Base-by-base conservation (phyloP, 2,329 filamentous ascomycete genomes). In the Berkeleyomyces basicola region DNA sequence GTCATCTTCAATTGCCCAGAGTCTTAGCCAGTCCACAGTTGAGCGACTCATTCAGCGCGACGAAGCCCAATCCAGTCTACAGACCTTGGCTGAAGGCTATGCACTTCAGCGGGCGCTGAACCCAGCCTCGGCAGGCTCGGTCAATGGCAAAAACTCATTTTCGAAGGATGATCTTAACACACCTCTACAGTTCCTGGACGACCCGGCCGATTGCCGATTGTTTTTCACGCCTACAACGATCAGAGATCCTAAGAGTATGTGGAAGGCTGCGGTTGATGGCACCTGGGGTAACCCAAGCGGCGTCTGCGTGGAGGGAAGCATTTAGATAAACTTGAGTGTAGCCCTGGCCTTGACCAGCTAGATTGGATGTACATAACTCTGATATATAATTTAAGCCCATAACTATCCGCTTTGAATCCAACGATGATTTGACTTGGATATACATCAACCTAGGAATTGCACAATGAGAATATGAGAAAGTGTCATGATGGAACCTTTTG, bases 161-260 rank as follows among this genome's bases (percentile, higher is more conserved):
- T 67, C 58, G 16, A 61, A 66, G 16, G 44, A 65, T 16, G 55
- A 68, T 51, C 64, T 61, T 43, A 63, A 66, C 61, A 57, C 68
- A 23, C 78, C 83, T 11, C 70, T 79, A 14, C 84, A 87, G 67
- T 86, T 85, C 67, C 71, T 79, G 1, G 81, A 82, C 63, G 79
- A 84, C 66, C 76, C 81, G 0, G 79, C 83, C 0, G 79, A 83
- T 66, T 86, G 83, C 66, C 74, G 82, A 4, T 69, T 85, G 10
- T 86, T 78, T 68, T 85, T 80, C 65, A 83, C 82, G 1, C 69
- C 74, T 14, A 70, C 74, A 2, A 83, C 82, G 71, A 70, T 81
- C 42, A 70, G 75, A 3, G 75, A 82, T 63, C 75, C 79, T 1
- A 74, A 73, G 1, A 72, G 71, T n/a, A 68, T 81, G 42, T 86